Base-by-base conservation (phyloP, 2,329 filamentous ascomycete genomes). In the Blumeriella jaapii region DNA sequence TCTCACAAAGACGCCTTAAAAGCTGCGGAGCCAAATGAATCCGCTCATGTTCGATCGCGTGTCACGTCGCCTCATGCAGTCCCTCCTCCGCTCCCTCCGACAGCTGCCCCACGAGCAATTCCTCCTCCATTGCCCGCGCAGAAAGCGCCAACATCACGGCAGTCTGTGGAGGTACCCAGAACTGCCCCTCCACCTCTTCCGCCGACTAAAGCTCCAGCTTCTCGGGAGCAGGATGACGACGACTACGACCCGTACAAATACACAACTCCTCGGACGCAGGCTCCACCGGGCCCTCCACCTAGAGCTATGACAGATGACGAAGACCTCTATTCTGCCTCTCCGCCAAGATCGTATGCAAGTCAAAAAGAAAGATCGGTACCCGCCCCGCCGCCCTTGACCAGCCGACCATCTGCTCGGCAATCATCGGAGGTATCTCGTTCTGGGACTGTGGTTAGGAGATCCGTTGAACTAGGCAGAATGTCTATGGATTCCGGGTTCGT, bases 1-100 rank as follows among this genome's bases (percentile, higher is more conserved):
- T 84, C 82, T 37, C 85, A 94, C 59, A 95, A 93, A 59, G 89
- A 94, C 61, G 87, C 89, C 1, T 60, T 96, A 42, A 93, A 89
- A 57, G 65, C 83, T 6, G 85, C 93, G 57, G 73, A 70, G 6
- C 73, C 80, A 35, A 83, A 89, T 29, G 85, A 93, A 42, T 77
- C 81, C 38, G 71, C 65, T 25, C 71, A 71, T 3, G 61, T 76
- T 20, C 45, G 63, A 35, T 65, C 65, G 26, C 60, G 64, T 29
- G 53, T 59, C 34, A 60, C 54, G 41, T 59, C 60, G 24, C 57
- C 57, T 18, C 52, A 52, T 36, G 53, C 54, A 29, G 57, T 58
- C 29, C 77, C 67, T 16, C 66, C 63, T 13, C 68, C 75, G 1
- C 58, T 74, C 30, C 72, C 74, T 6, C 59, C 60, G 13, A 54